phyloP scores from a whole-genome alignment of 2,329 filamentous ascomycete genomes.

The Clarireedia hainanense region DNA sequence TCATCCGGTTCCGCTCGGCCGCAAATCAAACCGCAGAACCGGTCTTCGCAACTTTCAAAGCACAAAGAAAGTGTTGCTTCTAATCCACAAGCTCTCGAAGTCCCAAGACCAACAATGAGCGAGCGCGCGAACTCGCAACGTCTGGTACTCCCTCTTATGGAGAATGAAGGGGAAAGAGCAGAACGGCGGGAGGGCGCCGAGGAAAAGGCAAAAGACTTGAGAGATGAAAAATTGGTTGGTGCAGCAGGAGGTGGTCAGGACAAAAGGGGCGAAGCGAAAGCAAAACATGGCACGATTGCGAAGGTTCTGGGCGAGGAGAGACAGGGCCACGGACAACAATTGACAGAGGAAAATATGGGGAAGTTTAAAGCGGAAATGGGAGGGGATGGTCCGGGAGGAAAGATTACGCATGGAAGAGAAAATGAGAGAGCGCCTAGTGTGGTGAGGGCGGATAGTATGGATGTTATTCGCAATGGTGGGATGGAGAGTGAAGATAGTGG shows the following conservation, averaged over 20 bases:
- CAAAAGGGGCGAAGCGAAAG: background rate
- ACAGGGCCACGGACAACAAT: conserved; percentile 31
- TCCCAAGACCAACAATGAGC: conserved; percentile 6
- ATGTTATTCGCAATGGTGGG: background rate
- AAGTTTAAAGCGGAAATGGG: conserved; percentile 32
- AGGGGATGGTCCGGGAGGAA: background rate
- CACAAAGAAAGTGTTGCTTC: too few species aligned
- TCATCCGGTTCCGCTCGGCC: too few species aligned
- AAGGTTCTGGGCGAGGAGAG: conserved; percentile 20
- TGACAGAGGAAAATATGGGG: conserved; percentile 48
- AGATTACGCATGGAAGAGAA: background rate
- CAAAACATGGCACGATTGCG: background rate
- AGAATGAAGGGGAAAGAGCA: conserved; percentile 37
- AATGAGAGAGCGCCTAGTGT: background rate
- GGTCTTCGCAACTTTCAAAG: too few species aligned
- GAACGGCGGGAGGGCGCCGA: conserved; percentile 41
- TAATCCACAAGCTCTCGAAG: too few species aligned
- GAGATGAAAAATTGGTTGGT: conserved; percentile 45
- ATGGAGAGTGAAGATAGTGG: conserved; percentile 8
- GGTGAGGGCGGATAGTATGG: background rate
- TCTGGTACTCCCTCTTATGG: conserved; percentile 21
- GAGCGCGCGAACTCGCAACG: conserved; percentile 19
- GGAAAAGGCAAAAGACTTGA: conserved; percentile 44
- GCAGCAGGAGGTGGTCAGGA: conserved; percentile 14
- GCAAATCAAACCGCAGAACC: too few species aligned